Evolutionary conservation across 345 rosid genomes (phyloP).

Genomic region (Aegle marmelos): DNA sequence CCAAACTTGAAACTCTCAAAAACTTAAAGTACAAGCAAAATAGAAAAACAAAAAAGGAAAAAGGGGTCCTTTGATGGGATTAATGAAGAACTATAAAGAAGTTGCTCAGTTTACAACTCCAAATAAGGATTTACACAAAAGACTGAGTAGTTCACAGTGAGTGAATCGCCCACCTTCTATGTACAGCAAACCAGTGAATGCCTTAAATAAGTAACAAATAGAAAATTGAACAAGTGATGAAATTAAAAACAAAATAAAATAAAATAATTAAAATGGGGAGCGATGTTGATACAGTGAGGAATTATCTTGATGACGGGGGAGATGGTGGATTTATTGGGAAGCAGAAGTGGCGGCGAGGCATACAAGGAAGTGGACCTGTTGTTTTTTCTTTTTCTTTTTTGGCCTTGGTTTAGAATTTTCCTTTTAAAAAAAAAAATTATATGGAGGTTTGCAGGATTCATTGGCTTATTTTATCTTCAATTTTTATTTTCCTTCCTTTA

Average conservation of each 20-base stretch:
- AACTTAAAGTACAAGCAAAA: conserved; percentile 8
- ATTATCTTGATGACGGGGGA: background rate
- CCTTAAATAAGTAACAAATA: no score
- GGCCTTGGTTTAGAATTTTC: no score
- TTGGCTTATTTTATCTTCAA: background rate
- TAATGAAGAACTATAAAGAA: no score
- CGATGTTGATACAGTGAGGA: background rate
- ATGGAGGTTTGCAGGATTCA: background rate
- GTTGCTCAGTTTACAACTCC: background rate
- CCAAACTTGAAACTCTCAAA: conserved; percentile 1
- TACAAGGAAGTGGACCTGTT: background rate
- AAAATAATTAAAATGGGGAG: background rate
- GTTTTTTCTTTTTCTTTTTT: background rate
- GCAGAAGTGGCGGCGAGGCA: background rate
- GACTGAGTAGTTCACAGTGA: background rate
- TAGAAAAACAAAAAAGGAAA: background rate
- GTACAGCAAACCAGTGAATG: background rate
- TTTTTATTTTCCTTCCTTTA: background rate
- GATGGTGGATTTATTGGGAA: background rate
- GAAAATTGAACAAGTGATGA: no score
- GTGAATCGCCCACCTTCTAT: conserved; percentile 1
- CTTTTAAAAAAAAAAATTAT: no score
- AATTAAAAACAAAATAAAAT: no score
- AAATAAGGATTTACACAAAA: background rate
- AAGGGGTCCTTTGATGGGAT: background rate